Percentiles rank a stretch among this genome's conserved stretches.
Conservation (phyloP, 768 basidiomycete species). For the Termitomyces sp. region DNA sequence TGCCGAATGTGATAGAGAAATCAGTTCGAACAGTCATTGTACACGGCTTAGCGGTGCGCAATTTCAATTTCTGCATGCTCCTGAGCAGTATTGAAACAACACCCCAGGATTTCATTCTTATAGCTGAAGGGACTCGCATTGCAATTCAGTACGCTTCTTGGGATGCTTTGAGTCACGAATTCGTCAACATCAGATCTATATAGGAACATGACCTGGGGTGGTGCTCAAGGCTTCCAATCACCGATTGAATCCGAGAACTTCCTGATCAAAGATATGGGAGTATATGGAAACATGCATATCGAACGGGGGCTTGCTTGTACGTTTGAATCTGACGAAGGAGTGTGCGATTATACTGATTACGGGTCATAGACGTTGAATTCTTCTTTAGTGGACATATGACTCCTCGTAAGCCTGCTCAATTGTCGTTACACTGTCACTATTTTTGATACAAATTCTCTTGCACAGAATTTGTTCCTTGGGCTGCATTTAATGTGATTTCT, state of each 20-base stretch:
- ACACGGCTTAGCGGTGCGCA: slow-evolving; percentile 60
- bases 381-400: slow-evolving; percentile 60
- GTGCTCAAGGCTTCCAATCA: slow-evolving; percentile 64
- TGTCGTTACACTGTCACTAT: not conserved
- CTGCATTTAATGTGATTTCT: slow-evolving; percentile 38
- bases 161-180: not conserved
- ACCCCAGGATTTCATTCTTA: slow-evolving; percentile 36
- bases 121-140: slow-evolving; percentile 49
- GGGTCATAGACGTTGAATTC: slow-evolving; percentile 48
- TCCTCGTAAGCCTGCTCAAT: slow-evolving; percentile 37
- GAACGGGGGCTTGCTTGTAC: slow-evolving; percentile 67
- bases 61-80: slow-evolving; percentile 9
- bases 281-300: slow-evolving; percentile 55
- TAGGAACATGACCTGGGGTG: slow-evolving; percentile 52
- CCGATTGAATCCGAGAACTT: slow-evolving; percentile 60
- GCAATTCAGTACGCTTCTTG: slow-evolving; percentile 43
- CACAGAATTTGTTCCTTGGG: slow-evolving; percentile 51
- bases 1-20: slow-evolving; percentile 71
- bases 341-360: not conserved
- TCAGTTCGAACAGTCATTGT: slow-evolving; percentile 60
- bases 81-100: not conserved
- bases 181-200: not conserved
- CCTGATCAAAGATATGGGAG: slow-evolving; percentile 60
- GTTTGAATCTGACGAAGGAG: slow-evolving; percentile 14
- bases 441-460: not conserved